Percentiles rank a stretch among this genome's conserved stretches.
phyloP scores from a whole-genome alignment of 1,284 basidiomycete genomes.

The Tausonia pullulans region DNA sequence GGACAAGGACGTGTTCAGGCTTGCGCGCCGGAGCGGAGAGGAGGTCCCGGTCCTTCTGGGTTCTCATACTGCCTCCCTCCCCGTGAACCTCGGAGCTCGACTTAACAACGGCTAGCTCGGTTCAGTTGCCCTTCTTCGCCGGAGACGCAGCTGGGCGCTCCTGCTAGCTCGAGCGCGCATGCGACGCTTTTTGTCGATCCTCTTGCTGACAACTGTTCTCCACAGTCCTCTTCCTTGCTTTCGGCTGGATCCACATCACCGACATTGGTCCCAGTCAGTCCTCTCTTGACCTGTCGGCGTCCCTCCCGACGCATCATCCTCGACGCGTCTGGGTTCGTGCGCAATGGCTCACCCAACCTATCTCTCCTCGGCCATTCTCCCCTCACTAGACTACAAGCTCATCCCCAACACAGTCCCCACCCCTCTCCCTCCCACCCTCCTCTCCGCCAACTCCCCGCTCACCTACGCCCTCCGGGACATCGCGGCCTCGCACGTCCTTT shows the following conservation, averaged over 20 bases:
- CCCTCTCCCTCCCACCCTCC: neutral
- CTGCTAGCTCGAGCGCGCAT: too few species aligned
- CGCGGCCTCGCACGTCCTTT: slow-evolving; percentile 11
- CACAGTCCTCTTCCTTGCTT: slow-evolving; percentile 13
- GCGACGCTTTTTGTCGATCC: too few species aligned
- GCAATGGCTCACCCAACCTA: neutral
- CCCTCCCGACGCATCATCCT: too few species aligned
- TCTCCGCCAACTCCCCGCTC: neutral
- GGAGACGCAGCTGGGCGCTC: too few species aligned
- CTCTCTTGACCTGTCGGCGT: neutral
- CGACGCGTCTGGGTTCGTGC: neutral
- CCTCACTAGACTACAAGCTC: neutral
- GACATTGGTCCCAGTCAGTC: slow-evolving; percentile 13
- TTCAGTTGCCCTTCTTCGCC: too few species aligned
- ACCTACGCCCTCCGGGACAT: slow-evolving; percentile 8
- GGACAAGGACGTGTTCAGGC: too few species aligned
- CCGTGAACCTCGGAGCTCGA: neutral
- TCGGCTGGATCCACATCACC: slow-evolving; percentile 8
- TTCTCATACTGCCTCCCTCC: neutral
- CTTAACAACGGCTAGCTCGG: neutral
- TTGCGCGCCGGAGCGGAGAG: too few species aligned
- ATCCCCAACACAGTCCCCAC: slow-evolving; percentile 6
- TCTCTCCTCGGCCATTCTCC: neutral
- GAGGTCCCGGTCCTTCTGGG: neutral
- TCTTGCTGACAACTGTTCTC: neutral